A percentile compares a stretch with the other conserved stretches of the same genome.
Conservation (phyloP, 495 filamentous ascomycete species). For the Xylaria curta region DNA sequence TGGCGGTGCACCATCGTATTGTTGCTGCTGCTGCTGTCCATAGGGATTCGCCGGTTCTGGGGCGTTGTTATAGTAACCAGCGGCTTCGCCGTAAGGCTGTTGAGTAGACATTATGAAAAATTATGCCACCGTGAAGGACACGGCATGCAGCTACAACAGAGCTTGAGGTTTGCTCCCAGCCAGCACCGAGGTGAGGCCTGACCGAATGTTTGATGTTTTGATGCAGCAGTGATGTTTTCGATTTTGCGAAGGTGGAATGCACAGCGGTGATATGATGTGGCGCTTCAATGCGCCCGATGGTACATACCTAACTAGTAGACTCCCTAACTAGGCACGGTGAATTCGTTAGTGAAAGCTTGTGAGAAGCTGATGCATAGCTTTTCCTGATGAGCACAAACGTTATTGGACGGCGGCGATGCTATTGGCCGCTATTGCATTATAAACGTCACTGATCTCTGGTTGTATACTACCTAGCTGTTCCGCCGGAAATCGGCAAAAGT, state of each 20-base stretch:
- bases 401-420: conserved; percentile 11
- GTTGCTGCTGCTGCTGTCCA: conserved; percentile 27
- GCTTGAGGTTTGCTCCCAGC: neutral
- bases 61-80: conserved; percentile 31
- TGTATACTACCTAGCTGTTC: neutral
- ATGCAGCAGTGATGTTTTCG: conserved; percentile 1
- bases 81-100: conserved; percentile 35
- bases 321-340: neutral
- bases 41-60: conserved; percentile 27
- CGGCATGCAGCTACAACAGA: neutral
- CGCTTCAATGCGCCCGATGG: neutral
- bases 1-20: conserved; percentile 28
- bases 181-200: neutral
- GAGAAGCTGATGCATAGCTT: neutral
- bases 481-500: conserved; percentile 18
- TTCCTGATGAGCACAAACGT: conserved; percentile 13
- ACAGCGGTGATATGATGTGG: conserved; percentile 4
- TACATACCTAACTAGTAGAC: neutral
- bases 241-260: conserved; percentile 20
- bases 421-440: conserved; percentile 14
- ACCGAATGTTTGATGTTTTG: conserved; percentile 13
- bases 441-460: conserved; percentile 21
- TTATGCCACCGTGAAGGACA: neutral
- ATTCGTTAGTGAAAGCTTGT: conserved; percentile 1
- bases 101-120: conserved; percentile 31